These are phyloP conservation scores for Avicennia marina DNA, from an alignment of 257 asterid species.

Conservation along the genomic window DNA sequence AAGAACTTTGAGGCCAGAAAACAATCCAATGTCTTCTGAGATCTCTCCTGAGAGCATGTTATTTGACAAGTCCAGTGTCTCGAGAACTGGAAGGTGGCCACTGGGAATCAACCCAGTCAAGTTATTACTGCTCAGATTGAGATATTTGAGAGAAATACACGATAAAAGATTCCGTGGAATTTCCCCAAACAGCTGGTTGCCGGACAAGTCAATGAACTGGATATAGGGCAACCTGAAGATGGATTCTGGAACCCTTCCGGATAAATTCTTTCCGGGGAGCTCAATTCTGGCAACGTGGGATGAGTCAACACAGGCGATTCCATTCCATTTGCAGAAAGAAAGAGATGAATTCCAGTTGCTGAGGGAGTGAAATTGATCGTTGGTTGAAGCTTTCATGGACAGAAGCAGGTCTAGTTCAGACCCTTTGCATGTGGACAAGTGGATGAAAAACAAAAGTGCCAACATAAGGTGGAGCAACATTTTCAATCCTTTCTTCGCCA, in stretches of 20 bases:
- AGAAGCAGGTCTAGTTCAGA: constrained; percentile 44
- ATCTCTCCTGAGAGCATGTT: constrained; percentile 64
- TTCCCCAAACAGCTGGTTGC: constrained; percentile 53
- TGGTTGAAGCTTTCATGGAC: constrained; percentile 45
- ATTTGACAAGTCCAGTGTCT: constrained; percentile 64
- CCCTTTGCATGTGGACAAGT: constrained; percentile 30
- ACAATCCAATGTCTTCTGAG: constrained; percentile 44
- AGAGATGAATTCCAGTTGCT: constrained; percentile 53
- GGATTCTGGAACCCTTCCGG: constrained; percentile 47
- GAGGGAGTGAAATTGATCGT: constrained; percentile 45
- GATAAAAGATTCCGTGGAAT: constrained; percentile 39
- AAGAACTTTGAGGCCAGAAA: constrained; percentile 51
- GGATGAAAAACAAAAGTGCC: no score
- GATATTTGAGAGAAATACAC: constrained; percentile 38
- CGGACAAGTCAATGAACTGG: constrained; percentile 55
- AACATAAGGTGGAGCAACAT: constrained; percentile 21
- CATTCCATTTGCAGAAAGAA: constrained; percentile 62
- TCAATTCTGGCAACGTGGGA: constrained; percentile 51
- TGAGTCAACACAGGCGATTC: constrained; percentile 58
- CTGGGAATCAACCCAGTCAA: constrained; percentile 52
- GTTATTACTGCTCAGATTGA: constrained; percentile 74
- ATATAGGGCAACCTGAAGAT: constrained; percentile 50
- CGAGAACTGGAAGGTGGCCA: constrained; percentile 34
- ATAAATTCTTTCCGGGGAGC: constrained; percentile 56
- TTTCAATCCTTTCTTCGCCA: no score